phyloP scores from a whole-genome alignment of 2,329 filamentous ascomycete genomes.

The Penicillium sclerotigenum region DNA sequence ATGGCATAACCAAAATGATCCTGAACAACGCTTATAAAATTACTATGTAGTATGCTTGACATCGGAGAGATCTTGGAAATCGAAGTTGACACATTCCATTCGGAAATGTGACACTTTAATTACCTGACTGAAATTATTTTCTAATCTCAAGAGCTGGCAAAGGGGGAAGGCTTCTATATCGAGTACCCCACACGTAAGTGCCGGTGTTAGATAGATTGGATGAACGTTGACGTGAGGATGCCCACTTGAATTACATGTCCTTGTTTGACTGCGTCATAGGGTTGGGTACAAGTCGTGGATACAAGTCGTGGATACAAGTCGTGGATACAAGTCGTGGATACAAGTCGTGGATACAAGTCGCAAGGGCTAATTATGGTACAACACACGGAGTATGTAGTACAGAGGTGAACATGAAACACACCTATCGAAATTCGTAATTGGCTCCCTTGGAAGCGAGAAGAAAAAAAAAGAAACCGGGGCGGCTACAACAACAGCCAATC shows the following conservation, averaged over 20 bases:
- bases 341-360: constrained; percentile 9
- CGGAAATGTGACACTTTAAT: not conserved
- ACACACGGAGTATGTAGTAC: not conserved
- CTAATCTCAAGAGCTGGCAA: not conserved
- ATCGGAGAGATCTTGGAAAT: not conserved
- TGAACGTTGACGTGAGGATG: not conserved
- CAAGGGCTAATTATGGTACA: constrained; percentile 6
- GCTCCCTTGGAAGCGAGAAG: constrained; percentile 10
- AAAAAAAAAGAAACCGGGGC: constrained; percentile 1
- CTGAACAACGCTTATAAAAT: not conserved
- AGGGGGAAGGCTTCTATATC: not conserved
- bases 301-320: too few relatives aligned
- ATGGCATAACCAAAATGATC: not conserved
- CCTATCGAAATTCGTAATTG: constrained; percentile 9
- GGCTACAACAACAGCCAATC: constrained; percentile 15
- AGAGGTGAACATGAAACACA: not conserved
- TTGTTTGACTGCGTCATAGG: constrained; percentile 10
- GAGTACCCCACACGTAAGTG: not conserved
- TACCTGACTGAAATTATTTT: not conserved
- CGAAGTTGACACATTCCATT: not conserved
- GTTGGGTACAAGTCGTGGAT: constrained; percentile 7
- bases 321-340: too few relatives aligned
- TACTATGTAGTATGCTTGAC: not conserved
- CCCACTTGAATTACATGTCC: not conserved
- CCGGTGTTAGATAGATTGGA: not conserved